phyloP scores from a whole-genome alignment of 169 alveolate genomes.

The Cyclospora cayetanensis region DNA sequence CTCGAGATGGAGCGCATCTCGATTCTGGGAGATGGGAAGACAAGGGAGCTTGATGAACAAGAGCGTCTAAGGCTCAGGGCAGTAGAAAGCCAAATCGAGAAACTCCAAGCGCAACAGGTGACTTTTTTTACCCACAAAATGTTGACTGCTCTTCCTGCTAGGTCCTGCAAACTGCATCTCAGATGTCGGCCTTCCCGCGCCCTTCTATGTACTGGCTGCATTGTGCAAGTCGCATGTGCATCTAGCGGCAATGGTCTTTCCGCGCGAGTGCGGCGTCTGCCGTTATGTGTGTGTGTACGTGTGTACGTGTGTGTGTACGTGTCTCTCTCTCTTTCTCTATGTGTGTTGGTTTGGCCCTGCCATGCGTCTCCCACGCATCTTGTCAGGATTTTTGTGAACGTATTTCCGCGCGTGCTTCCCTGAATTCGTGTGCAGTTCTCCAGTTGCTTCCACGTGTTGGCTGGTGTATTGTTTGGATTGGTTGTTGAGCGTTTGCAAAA shows the following conservation, averaged over 20 bases:
- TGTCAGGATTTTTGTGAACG: no score
- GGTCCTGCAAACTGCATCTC: slow-evolving; percentile 45
- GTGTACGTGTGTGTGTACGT: no score
- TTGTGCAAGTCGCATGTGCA: background rate
- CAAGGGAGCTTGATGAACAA: slow-evolving; percentile 46
- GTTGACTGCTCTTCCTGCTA: slow-evolving; percentile 8
- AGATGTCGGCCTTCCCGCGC: slow-evolving; percentile 73
- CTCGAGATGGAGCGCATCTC: slow-evolving; percentile 88
- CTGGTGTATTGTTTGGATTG: background rate
- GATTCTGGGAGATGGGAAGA: slow-evolving; percentile 74
- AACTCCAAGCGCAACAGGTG: slow-evolving; percentile 63
- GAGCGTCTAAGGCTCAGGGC: slow-evolving; percentile 49
- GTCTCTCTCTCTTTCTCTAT: no score
- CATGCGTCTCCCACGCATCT: no score
- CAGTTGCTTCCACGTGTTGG: background rate
- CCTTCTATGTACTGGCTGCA: background rate
- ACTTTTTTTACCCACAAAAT: background rate
- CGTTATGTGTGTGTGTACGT: no score
- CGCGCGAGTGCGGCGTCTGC: no score
- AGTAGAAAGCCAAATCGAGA: slow-evolving; percentile 61
- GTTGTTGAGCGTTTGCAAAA: background rate
- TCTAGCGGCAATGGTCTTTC: no score
- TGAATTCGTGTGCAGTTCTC: background rate
- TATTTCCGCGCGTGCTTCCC: no score
- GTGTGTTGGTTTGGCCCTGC: no score